Base-by-base conservation (phyloP, 306 rosid species). In the Styphnolobium japonicum region DNA sequence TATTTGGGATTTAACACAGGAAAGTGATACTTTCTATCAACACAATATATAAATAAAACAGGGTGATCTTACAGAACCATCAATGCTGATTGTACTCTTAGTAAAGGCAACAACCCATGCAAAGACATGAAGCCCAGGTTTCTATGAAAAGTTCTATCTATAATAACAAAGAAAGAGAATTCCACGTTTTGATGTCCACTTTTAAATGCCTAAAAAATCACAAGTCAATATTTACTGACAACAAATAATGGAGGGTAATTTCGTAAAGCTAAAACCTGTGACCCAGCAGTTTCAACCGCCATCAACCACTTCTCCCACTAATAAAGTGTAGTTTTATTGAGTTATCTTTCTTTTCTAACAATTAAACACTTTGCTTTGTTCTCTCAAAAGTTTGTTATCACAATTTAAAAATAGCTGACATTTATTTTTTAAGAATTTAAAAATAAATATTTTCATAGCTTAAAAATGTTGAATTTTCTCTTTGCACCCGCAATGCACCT, bases 1-100 rank as follows among this genome's bases (percentile, higher is more conserved):
- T 21, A 6, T 46, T 72, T 53, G 22, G 7, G 6, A 7, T 53
- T 33, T 18, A 51, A 67, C 53, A 39, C 66, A 56, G 22, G 42
- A 69, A 67, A 75, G 45, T 22, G 6, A 40, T 42, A 55, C 45
- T 45, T 68, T 67, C 42, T 25, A 67, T 65, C 48, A 77, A 46
- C 40, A 31, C 16, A 8, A 42, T 27, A 36, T 56, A 53, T 42
- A 27, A 64, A 21, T 53, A 29, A 42, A 67, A 74, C 49, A 10
- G 45, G 49, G 39, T 12, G 69, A 75, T 72, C 31, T 36, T 52
- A 53, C 58, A 71, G 61, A 80, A 27, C 25, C 53, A 14, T 55
- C 10, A 53, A 75, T 65, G 34, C 22, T 9, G 12, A 16, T 7
- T 67, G 18, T 52, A 42, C 18, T 39, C 52, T 11, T 73, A 43